phyloP scores from a whole-genome alignment of 352 stramenopile genomes.

The Pythium vanterpoolii region DNA sequence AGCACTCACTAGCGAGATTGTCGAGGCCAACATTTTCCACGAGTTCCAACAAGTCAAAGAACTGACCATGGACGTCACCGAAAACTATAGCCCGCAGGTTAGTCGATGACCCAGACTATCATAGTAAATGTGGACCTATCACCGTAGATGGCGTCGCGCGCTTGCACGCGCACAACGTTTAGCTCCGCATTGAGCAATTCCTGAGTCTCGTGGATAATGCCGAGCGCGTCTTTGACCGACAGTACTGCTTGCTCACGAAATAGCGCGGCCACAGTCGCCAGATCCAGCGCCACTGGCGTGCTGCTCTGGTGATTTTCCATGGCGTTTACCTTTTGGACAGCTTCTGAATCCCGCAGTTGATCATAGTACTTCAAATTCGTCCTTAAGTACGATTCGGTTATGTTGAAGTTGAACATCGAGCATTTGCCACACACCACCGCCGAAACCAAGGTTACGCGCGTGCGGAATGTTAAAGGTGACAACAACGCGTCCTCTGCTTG shows the following conservation, averaged over 20 bases:
- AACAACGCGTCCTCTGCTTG: neutral
- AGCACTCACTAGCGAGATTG: conserved; percentile 33
- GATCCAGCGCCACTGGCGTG: conserved; percentile 37
- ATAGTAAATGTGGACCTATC: neutral
- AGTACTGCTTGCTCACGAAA: conserved; percentile 63
- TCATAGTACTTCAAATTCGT: conserved; percentile 4
- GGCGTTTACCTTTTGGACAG: neutral
- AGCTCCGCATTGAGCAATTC: conserved; percentile 51
- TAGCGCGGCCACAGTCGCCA: conserved; percentile 34
- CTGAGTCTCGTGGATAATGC: conserved; percentile 68
- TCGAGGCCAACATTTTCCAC: conserved; percentile 44
- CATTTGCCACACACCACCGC: neutral
- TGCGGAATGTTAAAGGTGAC: conserved; percentile 1
- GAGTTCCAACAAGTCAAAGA: conserved; percentile 86
- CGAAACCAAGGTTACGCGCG: neutral
- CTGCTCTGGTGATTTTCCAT: no score
- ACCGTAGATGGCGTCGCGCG: conserved; percentile 29
- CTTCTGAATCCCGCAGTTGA: conserved; percentile 3
- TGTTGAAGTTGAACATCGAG: conserved; percentile 23
- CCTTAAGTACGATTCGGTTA: conserved; percentile 22
- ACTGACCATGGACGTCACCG: conserved; percentile 89
- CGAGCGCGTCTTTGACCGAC: conserved; percentile 50
- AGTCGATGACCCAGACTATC: neutral
- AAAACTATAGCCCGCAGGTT: conserved; percentile 40
- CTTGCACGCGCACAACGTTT: conserved; percentile 53